Evolutionary conservation across 2,329 filamentous ascomycete genomes (phyloP).

Genomic region (Beauveria medogensis): DNA sequence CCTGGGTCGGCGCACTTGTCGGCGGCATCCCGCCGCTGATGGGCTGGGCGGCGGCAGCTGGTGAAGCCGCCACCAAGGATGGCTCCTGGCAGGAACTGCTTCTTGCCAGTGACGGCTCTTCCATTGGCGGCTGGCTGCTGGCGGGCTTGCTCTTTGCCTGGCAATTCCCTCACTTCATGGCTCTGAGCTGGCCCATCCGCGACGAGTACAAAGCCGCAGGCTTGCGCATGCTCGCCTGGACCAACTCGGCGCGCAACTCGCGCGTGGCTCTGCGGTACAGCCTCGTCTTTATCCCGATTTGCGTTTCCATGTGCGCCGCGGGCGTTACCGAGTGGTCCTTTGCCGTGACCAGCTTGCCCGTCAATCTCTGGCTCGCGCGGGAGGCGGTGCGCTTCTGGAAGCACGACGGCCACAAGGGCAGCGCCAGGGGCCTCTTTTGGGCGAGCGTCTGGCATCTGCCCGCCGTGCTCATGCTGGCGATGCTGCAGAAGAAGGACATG

Average conservation of each 20-base stretch:
- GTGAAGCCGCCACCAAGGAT: slow-evolving; percentile 70
- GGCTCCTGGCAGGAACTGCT: slow-evolving; percentile 73
- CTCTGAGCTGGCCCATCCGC: slow-evolving; percentile 78
- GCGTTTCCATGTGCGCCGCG: slow-evolving; percentile 66
- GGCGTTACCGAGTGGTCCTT: slow-evolving; percentile 84
- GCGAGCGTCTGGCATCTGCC: slow-evolving; percentile 96
- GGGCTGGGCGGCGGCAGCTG: slow-evolving; percentile 95
- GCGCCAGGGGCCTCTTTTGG: slow-evolving; percentile 84
- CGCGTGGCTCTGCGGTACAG: slow-evolving; percentile 86
- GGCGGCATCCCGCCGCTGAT: slow-evolving; percentile 92
- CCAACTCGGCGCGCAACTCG: slow-evolving; percentile 75
- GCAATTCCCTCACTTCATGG: slow-evolving; percentile 99
- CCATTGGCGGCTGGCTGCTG: slow-evolving; percentile 78
- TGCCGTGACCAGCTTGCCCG: slow-evolving; percentile 66
- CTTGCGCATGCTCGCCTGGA: slow-evolving; percentile 72
- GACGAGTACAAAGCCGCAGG: slow-evolving; percentile 75
- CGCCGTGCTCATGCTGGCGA: slow-evolving; percentile 77
- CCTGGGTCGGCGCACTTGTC: slow-evolving; percentile 88
- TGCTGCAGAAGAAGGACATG: slow-evolving; percentile 89
- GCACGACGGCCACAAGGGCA: slow-evolving; percentile 68
- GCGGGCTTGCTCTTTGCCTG: slow-evolving; percentile 81
- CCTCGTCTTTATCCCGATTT: slow-evolving; percentile 77
- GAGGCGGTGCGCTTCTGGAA: slow-evolving; percentile 79
- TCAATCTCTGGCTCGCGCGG: slow-evolving; percentile 78
- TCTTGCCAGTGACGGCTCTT: slow-evolving; percentile 53